Evolutionary conservation across 2,329 filamentous ascomycete species (phyloP).

Genomic region (Xylariaceae sp.): DNA sequence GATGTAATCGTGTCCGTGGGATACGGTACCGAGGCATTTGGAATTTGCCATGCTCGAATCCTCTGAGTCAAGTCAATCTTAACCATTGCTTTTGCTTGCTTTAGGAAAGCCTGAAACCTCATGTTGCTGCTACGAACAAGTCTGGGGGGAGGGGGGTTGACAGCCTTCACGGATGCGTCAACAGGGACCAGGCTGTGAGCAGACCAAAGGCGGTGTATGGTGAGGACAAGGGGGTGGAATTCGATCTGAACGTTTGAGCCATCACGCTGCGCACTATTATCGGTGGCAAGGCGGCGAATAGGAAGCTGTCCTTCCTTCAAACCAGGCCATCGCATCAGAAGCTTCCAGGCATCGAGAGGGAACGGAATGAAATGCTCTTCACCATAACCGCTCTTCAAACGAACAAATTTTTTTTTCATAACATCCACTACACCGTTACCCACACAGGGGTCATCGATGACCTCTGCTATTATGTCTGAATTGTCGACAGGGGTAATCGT

Average conservation of each 20-base stretch:
- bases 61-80: conserved; percentile 67
- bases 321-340: conserved; percentile 80
- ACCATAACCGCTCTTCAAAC: conserved; percentile 65
- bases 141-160: conserved; percentile 56
- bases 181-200: conserved; percentile 53
- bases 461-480: conserved; percentile 68
- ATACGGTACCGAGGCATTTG: conserved; percentile 41
- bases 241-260: conserved; percentile 71
- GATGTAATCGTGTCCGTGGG: conserved; percentile 35
- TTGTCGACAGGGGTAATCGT: conserved; percentile 80
- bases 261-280: conserved; percentile 60
- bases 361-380: conserved; percentile 73
- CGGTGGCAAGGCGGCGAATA: conserved; percentile 72
- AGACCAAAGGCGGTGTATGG: conserved; percentile 72
- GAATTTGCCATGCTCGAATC: conserved; percentile 71
- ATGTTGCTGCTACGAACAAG: conserved; percentile 68
- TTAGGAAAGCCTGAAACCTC: conserved; percentile 70
- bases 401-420: conserved; percentile 57
- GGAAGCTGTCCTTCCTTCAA: conserved; percentile 63
- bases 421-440: conserved; percentile 33
- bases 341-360: conserved; percentile 74
- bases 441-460: conserved; percentile 45
- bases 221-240: conserved; percentile 78
- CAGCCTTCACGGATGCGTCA: conserved; percentile 57
- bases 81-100: conserved; percentile 63